phyloP scores from a whole-genome alignment of 2,329 filamentous ascomycete genomes.

The Davidsoniella virescens region DNA sequence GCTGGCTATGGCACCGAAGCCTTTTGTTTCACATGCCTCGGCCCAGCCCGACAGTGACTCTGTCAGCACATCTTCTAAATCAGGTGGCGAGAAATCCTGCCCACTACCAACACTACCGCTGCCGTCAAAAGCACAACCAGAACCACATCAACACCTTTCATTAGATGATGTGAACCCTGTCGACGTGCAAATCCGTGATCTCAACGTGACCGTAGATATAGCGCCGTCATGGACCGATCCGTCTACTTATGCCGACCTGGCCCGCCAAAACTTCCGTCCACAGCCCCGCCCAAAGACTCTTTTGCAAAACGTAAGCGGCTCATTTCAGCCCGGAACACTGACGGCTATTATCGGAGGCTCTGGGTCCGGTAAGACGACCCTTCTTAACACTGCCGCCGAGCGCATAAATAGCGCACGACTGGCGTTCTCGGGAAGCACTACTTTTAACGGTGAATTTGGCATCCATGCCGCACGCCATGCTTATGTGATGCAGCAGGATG shows the following conservation, averaged over 20 bases:
- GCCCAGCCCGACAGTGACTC: too few relatives aligned
- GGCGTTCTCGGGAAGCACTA: conserved; percentile 35
- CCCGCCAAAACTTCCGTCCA: conserved; percentile 24
- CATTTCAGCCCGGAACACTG: conserved; percentile 47
- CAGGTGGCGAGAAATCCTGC: too few relatives aligned
- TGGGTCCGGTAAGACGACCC: conserved; percentile 56
- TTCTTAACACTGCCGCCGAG: conserved; percentile 56
- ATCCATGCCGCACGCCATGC: conserved; percentile 41
- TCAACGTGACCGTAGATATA: conserved; percentile 41
- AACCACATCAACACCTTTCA: conserved; percentile 18
- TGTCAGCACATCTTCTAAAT: too few relatives aligned
- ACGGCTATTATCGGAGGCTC: conserved; percentile 63
- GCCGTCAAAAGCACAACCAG: background rate
- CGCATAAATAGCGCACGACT: conserved; percentile 42
- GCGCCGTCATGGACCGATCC: conserved; percentile 37
- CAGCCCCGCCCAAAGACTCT: conserved; percentile 32
- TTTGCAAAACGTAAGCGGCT: conserved; percentile 45
- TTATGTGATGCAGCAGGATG: conserved; percentile 64
- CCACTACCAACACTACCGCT: background rate
- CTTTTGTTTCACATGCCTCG: too few relatives aligned
- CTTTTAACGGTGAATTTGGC: conserved; percentile 43
- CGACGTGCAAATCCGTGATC: conserved; percentile 34
- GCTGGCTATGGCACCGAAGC: too few relatives aligned
- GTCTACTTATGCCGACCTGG: conserved; percentile 27
- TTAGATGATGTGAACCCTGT: conserved; percentile 39